phyloP scores from a whole-genome alignment of 805 yeast genomes.

The Candida boleticola region DNA sequence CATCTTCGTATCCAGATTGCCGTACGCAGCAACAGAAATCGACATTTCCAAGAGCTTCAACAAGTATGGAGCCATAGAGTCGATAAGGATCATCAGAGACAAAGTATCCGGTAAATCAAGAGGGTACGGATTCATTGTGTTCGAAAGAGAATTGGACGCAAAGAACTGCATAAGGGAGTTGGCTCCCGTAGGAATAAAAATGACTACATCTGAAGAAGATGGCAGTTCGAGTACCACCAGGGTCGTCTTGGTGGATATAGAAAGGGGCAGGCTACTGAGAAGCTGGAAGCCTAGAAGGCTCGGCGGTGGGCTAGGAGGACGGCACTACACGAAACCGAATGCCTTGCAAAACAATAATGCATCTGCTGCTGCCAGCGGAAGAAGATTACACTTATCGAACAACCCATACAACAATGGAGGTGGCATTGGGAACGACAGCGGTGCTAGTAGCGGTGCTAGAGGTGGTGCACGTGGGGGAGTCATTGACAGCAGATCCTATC shows the following conservation, averaged over 20 bases:
- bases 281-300: slow-evolving; percentile 72
- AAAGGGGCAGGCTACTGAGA: slow-evolving; percentile 62
- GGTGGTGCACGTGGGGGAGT: not conserved
- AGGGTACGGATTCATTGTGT: slow-evolving; percentile 86
- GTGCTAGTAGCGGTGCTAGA: slow-evolving; percentile 6
- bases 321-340: slow-evolving; percentile 52
- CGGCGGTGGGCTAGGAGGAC: slow-evolving; percentile 94
- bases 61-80: slow-evolving; percentile 70
- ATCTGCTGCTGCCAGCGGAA: slow-evolving; percentile 36
- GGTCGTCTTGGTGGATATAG: slow-evolving; percentile 65
- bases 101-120: slow-evolving; percentile 47
- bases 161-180: slow-evolving; percentile 59
- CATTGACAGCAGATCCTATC: too few relatives aligned
- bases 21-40: slow-evolving; percentile 60
- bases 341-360: slow-evolving; percentile 21
- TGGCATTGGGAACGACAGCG: slow-evolving; percentile 7
- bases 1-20: slow-evolving; percentile 72
- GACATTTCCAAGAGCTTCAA: slow-evolving; percentile 64
- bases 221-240: slow-evolving; percentile 46
- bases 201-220: slow-evolving; percentile 14
- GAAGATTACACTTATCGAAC: slow-evolving; percentile 20
- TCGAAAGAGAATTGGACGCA: slow-evolving; percentile 58
- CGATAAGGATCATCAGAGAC: slow-evolving; percentile 37
- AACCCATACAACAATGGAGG: slow-evolving; percentile 13
- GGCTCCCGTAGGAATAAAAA: slow-evolving; percentile 40